Conservation (phyloP, 1,284 basidiomycete genomes). For the Xerocomus minutiporus region DNA sequence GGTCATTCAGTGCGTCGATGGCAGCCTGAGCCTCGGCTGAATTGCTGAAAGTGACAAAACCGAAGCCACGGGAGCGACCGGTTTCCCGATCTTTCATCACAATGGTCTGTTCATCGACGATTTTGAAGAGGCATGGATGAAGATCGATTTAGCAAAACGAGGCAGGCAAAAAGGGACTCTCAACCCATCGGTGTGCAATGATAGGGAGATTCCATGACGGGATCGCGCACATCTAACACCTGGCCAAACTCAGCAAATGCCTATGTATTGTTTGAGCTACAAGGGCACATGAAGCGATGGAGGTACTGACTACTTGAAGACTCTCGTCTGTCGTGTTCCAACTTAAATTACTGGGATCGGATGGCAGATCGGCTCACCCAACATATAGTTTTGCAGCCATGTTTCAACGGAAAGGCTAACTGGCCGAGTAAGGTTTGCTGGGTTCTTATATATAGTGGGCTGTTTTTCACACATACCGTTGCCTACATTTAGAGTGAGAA, state of each 20-base stretch:
- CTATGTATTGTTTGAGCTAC: slow-evolving; percentile 39
- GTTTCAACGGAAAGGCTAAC: slow-evolving; percentile 23
- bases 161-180: slow-evolving; percentile 22
- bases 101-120: slow-evolving; percentile 58
- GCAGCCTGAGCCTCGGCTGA: slow-evolving; percentile 70
- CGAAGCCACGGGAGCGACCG: slow-evolving; percentile 93
- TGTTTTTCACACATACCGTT: slow-evolving; percentile 32
- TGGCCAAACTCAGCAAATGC: slow-evolving; percentile 62
- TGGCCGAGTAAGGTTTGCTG: slow-evolving; percentile 20
- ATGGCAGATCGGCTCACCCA: slow-evolving; percentile 56
- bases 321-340: slow-evolving; percentile 89
- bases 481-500: slow-evolving; percentile 6
- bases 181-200: slow-evolving; percentile 32
- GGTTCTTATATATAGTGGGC: slow-evolving; percentile 27
- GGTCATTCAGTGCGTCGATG: slow-evolving; percentile 77
- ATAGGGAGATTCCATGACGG: slow-evolving; percentile 38
- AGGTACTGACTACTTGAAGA: slow-evolving; percentile 69
- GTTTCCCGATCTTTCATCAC: slow-evolving; percentile 98
- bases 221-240: slow-evolving; percentile 69
- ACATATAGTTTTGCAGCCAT: slow-evolving; percentile 81
- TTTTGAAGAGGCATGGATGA: slow-evolving; percentile 23
- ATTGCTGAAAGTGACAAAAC: slow-evolving; percentile 78
- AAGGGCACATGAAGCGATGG: slow-evolving; percentile 27
- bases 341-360: slow-evolving; percentile 64
- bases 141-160: slow-evolving; percentile 34